A percentile compares a stretch with the other conserved stretches of the same genome.
Evolutionary conservation across 2,329 filamentous ascomycete genomes (phyloP).

Genomic region (Calonectria pauciramosa): DNA sequence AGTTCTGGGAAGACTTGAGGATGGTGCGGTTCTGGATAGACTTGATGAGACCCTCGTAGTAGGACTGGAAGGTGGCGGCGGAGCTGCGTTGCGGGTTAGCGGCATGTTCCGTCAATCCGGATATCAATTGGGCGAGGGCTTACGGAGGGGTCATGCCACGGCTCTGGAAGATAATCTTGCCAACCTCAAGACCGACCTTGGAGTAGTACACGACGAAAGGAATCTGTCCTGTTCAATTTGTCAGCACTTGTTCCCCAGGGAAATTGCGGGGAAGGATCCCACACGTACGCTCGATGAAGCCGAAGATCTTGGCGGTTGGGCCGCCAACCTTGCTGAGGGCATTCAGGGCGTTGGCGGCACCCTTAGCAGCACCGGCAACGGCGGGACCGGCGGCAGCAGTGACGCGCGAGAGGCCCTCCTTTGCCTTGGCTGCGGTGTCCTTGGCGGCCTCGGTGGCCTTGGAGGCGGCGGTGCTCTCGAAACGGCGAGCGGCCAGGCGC

Average conservation of each 20-base stretch:
- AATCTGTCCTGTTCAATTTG: conserved; percentile 75
- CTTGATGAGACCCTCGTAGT: conserved; percentile 83
- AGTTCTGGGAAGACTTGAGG: conserved; percentile 68
- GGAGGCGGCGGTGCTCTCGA: conserved; percentile 69
- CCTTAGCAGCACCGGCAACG: conserved; percentile 77
- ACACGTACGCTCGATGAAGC: conserved; percentile 87
- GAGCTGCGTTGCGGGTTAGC: conserved; percentile 66
- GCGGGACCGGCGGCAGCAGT: conserved; percentile 84
- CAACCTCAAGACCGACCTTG: conserved; percentile 88
- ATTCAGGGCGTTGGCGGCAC: conserved; percentile 74
- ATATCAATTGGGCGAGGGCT: conserved; percentile 55
- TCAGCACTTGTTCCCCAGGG: conserved; percentile 25
- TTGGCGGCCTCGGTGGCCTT: conserved; percentile 61
- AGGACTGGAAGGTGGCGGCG: conserved; percentile 85
- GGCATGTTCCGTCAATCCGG: conserved; percentile 20
- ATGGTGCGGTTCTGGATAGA: conserved; percentile 75
- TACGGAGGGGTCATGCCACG: conserved; percentile 97
- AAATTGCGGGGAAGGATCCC: neutral
- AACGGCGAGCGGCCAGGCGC: conserved; percentile 66
- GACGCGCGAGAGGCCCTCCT: conserved; percentile 86
- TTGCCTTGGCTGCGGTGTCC: conserved; percentile 72
- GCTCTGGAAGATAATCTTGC: conserved; percentile 87
- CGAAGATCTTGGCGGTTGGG: conserved; percentile 82
- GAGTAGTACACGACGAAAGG: conserved; percentile 93
- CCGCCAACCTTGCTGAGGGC: conserved; percentile 85